Percentiles rank a stretch among this genome's conserved stretches.
Evolutionary conservation across 805 yeast genomes (phyloP).

Genomic region (Wickerhamiella lipophila): DNA sequence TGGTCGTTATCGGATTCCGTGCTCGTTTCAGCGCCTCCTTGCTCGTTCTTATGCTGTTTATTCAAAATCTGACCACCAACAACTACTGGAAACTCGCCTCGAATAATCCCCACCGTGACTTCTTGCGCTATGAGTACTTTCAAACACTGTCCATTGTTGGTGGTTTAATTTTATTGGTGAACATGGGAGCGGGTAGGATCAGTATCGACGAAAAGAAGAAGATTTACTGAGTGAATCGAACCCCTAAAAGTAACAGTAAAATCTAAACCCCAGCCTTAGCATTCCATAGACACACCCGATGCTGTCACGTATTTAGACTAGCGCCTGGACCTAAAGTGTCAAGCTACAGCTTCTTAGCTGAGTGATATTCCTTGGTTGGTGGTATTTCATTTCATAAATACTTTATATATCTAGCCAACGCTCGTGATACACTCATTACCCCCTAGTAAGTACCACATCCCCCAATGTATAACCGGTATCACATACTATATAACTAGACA

Average conservation of each 20-base stretch:
- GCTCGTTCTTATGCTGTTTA: constrained; percentile 51
- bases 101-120: constrained; percentile 71
- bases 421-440: too few relatives aligned
- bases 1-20: constrained; percentile 84
- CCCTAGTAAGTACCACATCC: too few relatives aligned
- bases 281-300: too few relatives aligned
- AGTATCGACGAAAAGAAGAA: constrained; percentile 93
- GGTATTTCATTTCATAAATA: too few relatives aligned
- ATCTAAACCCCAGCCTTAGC: not conserved
- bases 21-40: constrained; percentile 73
- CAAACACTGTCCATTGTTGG: constrained; percentile 93
- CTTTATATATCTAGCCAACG: too few relatives aligned
- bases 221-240: too few relatives aligned
- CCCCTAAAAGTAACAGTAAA: too few relatives aligned
- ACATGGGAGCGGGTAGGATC: constrained; percentile 92
- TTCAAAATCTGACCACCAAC: constrained; percentile 68
- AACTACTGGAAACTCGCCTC: constrained; percentile 75
- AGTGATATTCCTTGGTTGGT: too few relatives aligned
- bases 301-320: too few relatives aligned
- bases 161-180: constrained; percentile 77
- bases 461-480: too few relatives aligned
- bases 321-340: too few relatives aligned
- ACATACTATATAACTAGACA: not conserved
- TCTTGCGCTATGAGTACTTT: constrained; percentile 80
- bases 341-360: too few relatives aligned